Conservation (phyloP, 2,329 filamentous ascomycete species). For the Claviceps sorghi region DNA sequence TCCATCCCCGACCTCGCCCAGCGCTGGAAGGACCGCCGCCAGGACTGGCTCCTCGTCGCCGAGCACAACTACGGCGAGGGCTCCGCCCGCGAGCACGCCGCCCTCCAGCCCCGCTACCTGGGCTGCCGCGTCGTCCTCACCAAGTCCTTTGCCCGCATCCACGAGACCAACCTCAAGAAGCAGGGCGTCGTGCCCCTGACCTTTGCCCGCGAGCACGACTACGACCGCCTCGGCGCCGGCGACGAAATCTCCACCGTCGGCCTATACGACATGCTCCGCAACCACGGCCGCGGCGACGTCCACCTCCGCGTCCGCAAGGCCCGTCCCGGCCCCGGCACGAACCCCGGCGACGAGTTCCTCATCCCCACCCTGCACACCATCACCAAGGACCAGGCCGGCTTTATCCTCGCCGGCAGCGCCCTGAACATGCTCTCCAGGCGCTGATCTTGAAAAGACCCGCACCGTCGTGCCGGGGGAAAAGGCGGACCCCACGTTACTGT, state of each 20-base stretch:
- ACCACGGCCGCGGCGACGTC: constrained; percentile 65
- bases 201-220: constrained; percentile 77
- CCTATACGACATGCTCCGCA: constrained; percentile 64
- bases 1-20: constrained; percentile 80
- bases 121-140: constrained; percentile 70
- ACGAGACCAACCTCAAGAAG: constrained; percentile 94
- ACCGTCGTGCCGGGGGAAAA: no score
- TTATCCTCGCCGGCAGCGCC: constrained; percentile 86
- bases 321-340: constrained; percentile 3
- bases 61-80: constrained; percentile 97
- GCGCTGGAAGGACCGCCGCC: constrained; percentile 61
- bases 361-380: constrained; percentile 79
- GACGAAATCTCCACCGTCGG: constrained; percentile 75
- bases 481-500: no score
- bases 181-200: constrained; percentile 92
- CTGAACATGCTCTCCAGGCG: constrained; percentile 72
- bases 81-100: constrained; percentile 77
- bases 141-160: constrained; percentile 82
- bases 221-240: constrained; percentile 67
- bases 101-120: constrained; percentile 79
- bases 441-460: no score
- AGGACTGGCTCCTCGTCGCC: constrained; percentile 84
- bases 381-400: constrained; percentile 77
- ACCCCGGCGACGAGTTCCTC: constrained; percentile 46
- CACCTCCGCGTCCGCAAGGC: constrained; percentile 42